Conservation (phyloP, 768 basidiomycete genomes). For the Termitomyces sp. region DNA sequence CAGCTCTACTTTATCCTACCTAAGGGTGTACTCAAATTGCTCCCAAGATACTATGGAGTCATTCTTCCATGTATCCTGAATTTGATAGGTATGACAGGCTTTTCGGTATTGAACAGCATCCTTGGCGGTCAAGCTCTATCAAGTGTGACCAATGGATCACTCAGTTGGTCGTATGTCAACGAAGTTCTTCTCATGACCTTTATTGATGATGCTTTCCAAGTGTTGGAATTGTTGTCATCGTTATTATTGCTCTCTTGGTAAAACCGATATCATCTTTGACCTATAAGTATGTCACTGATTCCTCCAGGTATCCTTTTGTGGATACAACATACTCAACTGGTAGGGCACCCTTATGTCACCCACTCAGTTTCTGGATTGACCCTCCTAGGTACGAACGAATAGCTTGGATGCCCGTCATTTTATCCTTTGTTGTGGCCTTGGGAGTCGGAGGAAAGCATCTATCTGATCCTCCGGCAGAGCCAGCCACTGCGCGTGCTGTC, state of each 20-base stretch:
- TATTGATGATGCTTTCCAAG: slow-evolving; percentile 24
- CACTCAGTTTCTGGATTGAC: background rate
- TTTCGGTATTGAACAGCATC: slow-evolving; percentile 67
- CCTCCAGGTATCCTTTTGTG: slow-evolving; percentile 49
- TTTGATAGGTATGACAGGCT: slow-evolving; percentile 58
- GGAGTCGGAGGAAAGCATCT: slow-evolving; percentile 75
- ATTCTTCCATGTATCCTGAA: slow-evolving; percentile 59
- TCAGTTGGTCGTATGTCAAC: slow-evolving; percentile 36
- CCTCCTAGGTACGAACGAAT: slow-evolving; percentile 57
- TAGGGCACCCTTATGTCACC: slow-evolving; percentile 5
- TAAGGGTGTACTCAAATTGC: slow-evolving; percentile 5
- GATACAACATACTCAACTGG: slow-evolving; percentile 44
- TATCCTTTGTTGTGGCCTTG: slow-evolving; percentile 64
- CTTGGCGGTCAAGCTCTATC: slow-evolving; percentile 55
- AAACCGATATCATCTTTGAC: slow-evolving; percentile 30
- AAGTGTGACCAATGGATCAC: slow-evolving; percentile 31
- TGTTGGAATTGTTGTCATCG: slow-evolving; percentile 79
- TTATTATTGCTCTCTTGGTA: slow-evolving; percentile 58
- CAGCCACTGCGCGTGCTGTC: slow-evolving; percentile 49
- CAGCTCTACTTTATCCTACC: background rate
- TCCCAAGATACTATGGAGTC: slow-evolving; percentile 56
- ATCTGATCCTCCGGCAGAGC: slow-evolving; percentile 37
- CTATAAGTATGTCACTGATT: background rate
- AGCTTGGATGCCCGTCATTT: slow-evolving; percentile 73
- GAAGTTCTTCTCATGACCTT: background rate